Percentiles rank a stretch among this genome's conserved stretches.
phyloP scores from a whole-genome alignment of 768 basidiomycete species.

The Psilocybe subaeruginosa region DNA sequence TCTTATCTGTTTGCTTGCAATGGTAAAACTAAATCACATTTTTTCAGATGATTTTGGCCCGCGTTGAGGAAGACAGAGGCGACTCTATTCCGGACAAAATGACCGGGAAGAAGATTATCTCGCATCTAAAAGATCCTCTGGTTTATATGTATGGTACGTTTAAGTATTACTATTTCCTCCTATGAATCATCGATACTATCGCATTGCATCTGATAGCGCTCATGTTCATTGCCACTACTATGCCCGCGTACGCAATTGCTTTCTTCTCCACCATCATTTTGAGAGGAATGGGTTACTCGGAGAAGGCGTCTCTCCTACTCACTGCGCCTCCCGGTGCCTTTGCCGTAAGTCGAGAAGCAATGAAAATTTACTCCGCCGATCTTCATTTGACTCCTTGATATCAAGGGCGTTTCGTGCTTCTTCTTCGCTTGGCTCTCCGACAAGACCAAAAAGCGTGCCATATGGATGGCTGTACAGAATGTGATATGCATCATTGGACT shows the following conservation, averaged over 20 bases:
- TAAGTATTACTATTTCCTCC: neutral
- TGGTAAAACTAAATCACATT: no score
- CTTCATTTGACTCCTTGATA: neutral
- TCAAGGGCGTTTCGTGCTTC: constrained; percentile 36
- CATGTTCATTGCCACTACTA: constrained; percentile 40
- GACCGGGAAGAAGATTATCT: constrained; percentile 30
- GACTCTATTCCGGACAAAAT: constrained; percentile 40
- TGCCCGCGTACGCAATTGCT: constrained; percentile 40
- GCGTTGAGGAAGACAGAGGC: constrained; percentile 40
- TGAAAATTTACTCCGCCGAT: neutral
- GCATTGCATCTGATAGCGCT: constrained; percentile 20
- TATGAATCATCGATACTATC: neutral
- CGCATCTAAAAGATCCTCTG: constrained; percentile 37
- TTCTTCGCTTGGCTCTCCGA: constrained; percentile 42
- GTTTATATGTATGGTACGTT: constrained; percentile 37
- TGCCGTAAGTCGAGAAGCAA: constrained; percentile 25
- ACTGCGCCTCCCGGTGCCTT: constrained; percentile 38
- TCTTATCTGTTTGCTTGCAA: no score
- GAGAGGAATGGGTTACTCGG: constrained; percentile 35
- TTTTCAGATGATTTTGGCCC: constrained; percentile 31
- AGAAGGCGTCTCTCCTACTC: constrained; percentile 31
- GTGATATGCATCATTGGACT: constrained; percentile 36
- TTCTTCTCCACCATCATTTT: constrained; percentile 40
- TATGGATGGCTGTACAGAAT: constrained; percentile 35
- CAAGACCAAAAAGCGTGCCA: constrained; percentile 34